Conservation (phyloP, 164 flowering plant genomes). For the Nymphaea thermarum region DNA sequence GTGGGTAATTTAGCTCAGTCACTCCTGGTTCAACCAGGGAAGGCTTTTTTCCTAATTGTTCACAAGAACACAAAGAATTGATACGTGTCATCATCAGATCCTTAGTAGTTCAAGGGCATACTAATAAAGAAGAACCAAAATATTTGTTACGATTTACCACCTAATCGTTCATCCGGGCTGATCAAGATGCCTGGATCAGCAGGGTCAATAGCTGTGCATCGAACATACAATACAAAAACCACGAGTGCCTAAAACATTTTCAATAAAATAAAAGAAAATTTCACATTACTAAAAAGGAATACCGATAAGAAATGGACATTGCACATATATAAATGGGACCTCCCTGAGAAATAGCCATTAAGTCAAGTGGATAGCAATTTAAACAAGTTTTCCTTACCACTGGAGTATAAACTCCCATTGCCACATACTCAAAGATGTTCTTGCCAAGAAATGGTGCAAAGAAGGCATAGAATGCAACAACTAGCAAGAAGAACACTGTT, state of each 20-base stretch:
- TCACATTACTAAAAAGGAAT: background rate
- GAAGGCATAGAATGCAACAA: constrained; percentile 85
- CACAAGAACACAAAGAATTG: background rate
- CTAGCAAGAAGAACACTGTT: constrained; percentile 72
- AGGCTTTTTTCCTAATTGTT: background rate
- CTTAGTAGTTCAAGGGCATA: background rate
- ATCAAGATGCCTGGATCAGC: constrained; percentile 86
- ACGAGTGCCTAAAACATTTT: constrained; percentile 48
- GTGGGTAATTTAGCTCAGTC: constrained; percentile 27
- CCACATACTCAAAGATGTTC: constrained; percentile 61
- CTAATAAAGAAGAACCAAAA: background rate
- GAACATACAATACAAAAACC: constrained; percentile 66
- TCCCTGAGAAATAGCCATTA: background rate
- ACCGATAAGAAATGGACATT: background rate
- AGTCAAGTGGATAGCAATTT: background rate
- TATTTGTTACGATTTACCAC: background rate
- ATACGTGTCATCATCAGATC: background rate
- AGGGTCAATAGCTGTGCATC: constrained; percentile 95
- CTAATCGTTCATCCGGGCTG: constrained; percentile 19
- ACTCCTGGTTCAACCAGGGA: constrained; percentile 38
- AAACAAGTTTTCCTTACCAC: constrained; percentile 38
- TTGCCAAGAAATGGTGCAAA: constrained; percentile 92
- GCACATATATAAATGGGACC: background rate
- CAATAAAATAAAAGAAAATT: background rate
- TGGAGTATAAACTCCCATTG: constrained; percentile 64